Evolutionary conservation across 2,329 filamentous ascomycete species (phyloP), one percentile per base, ranked within the genome.

Genomic region (Metarhizium anisopliae): DNA sequence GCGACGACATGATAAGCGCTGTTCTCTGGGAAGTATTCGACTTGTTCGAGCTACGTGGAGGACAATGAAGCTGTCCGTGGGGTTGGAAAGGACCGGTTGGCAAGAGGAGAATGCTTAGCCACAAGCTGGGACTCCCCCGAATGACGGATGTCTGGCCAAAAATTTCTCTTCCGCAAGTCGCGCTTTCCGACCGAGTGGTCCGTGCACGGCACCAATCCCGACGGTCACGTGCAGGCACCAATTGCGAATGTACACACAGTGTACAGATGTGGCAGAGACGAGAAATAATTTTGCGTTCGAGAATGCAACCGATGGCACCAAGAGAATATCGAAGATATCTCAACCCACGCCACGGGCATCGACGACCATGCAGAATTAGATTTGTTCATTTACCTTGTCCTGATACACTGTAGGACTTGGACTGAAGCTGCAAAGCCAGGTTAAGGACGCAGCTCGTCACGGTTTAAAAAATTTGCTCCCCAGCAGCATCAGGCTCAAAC

Each of bases 1-100:
- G 72, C 51, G 79, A 79, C 55, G 80, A 78, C 79, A 83, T 83
- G 59, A 59, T 71, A 38, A 47, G 32, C 32, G 32, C 32, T 35
- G 16, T 32, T 38, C 16, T 56, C 59, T 8, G 20, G 40, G 18
- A 20, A 20, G 16, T 51, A 43, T 10, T 30, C n/a, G 20, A 25
- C 13, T 8, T 13, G 42, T 29, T 55, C 49, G 51, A 52, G 32
- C n/a, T 38, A 59, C 54, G 55, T 54, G 20, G 18, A 6, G 51
- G 55, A 47, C 54, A 50, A 38, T 49, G 40, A 43, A 50, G 49
- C 52, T 47, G 47, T 50, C 45, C 49, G 58, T 51, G 49, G 20
- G 47, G 38, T 55, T 13, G 30, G 25, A 36, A 47, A 61, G 59
- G 55, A 55, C 38, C 54, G 58, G 55, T 50, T 42, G 55, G 32